Percentiles rank a stretch among this genome's conserved stretches.
These are phyloP conservation scores for Metarhizium anisopliae DNA, from an alignment of 2,329 filamentous ascomycete genomes.

Conservation along the genomic window DNA sequence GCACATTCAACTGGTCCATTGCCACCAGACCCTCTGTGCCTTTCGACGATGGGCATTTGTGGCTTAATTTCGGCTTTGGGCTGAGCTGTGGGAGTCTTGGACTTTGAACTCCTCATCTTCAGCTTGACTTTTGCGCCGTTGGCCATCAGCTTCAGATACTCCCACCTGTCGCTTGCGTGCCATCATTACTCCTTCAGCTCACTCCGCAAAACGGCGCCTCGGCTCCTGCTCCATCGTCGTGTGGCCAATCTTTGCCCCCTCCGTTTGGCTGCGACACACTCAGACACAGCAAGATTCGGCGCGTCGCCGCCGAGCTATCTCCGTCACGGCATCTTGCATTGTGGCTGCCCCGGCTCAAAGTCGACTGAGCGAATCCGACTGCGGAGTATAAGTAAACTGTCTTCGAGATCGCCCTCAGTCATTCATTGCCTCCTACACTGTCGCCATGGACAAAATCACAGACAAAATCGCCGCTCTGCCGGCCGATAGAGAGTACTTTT, in stretches of 20 bases:
- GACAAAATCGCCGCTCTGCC: conserved; percentile 90
- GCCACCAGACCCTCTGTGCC: not conserved
- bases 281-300: not conserved
- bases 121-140: not conserved
- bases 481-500: conserved; percentile 77
- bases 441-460: conserved; percentile 73
- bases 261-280: not conserved
- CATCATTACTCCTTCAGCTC: not conserved
- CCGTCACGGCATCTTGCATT: not conserved
- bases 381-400: not conserved
- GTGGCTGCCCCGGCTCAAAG: not conserved
- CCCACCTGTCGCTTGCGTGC: not conserved
- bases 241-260: not conserved
- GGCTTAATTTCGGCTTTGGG: conserved; percentile 10
- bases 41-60: not conserved
- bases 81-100: not conserved
- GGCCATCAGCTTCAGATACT: not conserved
- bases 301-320: not conserved
- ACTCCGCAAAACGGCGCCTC: not conserved
- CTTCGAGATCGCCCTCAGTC: not conserved
- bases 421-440: not conserved
- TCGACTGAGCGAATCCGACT: conserved; percentile 1
- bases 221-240: not conserved
- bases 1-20: not conserved
- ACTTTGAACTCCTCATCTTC: not conserved